phyloP scores from a whole-genome alignment of 1,284 basidiomycete species.

The Cryptococcus sp. region DNA sequence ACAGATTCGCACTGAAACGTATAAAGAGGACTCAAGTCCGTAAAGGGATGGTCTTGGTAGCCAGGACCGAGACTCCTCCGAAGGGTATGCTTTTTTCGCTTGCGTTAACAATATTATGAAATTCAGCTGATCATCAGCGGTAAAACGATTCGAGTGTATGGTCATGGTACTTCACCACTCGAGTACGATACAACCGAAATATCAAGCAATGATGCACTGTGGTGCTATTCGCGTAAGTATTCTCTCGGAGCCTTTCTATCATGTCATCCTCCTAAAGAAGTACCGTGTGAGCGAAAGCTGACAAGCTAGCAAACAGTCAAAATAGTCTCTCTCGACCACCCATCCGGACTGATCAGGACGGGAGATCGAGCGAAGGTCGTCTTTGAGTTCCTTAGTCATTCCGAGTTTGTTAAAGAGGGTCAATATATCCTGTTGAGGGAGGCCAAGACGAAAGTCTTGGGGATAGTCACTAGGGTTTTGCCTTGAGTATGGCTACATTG shows the following conservation, averaged over 20 bases:
- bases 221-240: slow-evolving; percentile 40
- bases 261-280: background rate
- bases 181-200: slow-evolving; percentile 83
- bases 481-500: slow-evolving; percentile 8
- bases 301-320: slow-evolving; percentile 75
- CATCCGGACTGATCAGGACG: slow-evolving; percentile 78
- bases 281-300: background rate
- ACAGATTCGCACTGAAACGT: slow-evolving; percentile 76
- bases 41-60: slow-evolving; percentile 91
- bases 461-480: slow-evolving; percentile 40
- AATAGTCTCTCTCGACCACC: slow-evolving; percentile 82
- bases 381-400: slow-evolving; percentile 77
- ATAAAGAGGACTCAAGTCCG: slow-evolving; percentile 75
- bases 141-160: slow-evolving; percentile 41
- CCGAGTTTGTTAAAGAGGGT: slow-evolving; percentile 85
- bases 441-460: slow-evolving; percentile 81
- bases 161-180: slow-evolving; percentile 63
- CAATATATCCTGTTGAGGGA: slow-evolving; percentile 88
- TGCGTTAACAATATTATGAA: slow-evolving; percentile 39
- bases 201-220: slow-evolving; percentile 59
- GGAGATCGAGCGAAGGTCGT: slow-evolving; percentile 84
- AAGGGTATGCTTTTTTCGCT: slow-evolving; percentile 54
- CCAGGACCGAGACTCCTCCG: slow-evolving; percentile 71
- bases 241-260: no score
- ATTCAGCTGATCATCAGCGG: slow-evolving; percentile 13